phyloP scores from a whole-genome alignment of 441 rosid genomes.

The Gossypium trilobum region DNA sequence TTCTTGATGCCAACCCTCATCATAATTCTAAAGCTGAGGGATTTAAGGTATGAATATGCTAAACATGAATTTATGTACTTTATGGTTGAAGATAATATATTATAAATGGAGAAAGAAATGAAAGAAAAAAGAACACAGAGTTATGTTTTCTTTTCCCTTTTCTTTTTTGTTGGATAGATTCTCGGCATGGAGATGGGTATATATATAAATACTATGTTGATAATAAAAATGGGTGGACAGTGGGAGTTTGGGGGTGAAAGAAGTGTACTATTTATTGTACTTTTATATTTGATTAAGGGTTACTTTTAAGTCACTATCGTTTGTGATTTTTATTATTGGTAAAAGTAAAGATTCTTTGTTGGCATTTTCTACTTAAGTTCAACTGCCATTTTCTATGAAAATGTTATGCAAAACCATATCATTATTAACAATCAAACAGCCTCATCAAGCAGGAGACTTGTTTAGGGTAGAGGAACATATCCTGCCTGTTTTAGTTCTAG shows the following conservation, averaged over 20 bases:
- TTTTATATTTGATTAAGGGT: conserved; percentile 18
- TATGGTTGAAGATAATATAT: conserved; percentile 25
- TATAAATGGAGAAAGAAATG: conserved; percentile 20
- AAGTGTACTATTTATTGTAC: conserved; percentile 12
- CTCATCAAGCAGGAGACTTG: background rate
- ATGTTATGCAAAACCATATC: background rate
- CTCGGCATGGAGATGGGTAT: conserved; percentile 12
- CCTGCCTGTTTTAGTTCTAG: conserved; percentile 19
- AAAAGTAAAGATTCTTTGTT: background rate
- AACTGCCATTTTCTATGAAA: background rate
- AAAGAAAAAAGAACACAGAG: conserved; percentile 12
- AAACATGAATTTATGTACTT: conserved; percentile 14
- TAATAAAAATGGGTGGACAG: background rate
- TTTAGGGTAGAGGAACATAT: conserved; percentile 15
- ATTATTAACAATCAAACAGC: background rate
- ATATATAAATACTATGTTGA: background rate
- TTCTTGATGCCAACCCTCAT: conserved; percentile 47
- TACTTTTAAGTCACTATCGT: conserved; percentile 14
- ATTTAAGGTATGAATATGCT: conserved; percentile 26
- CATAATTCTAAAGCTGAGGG: conserved; percentile 26
- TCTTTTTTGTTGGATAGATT: conserved; percentile 6
- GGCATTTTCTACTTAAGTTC: too few relatives aligned
- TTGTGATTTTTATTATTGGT: background rate
- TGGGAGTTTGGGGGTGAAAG: conserved; percentile 8
- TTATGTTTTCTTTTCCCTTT: too few relatives aligned